Percentiles rank a stretch among this genome's conserved stretches.
These are phyloP conservation scores for Sisymbrium irio DNA, from an alignment of 345 rosid genomes.

Conservation along the genomic window DNA sequence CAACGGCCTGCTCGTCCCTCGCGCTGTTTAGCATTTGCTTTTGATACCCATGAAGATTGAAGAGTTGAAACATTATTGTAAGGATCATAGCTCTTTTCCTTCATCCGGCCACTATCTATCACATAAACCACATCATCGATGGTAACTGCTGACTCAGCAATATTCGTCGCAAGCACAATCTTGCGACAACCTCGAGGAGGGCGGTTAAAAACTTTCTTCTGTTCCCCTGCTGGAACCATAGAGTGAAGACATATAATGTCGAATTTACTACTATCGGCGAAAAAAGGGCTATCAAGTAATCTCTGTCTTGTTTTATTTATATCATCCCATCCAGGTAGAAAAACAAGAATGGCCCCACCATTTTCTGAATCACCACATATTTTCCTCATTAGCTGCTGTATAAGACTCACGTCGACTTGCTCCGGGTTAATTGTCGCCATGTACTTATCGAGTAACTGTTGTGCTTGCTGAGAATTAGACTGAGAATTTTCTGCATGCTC, in stretches of 20 bases:
- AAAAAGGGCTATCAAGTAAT: conserved; percentile 53
- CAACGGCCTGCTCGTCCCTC: conserved; percentile 98
- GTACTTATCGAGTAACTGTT: conserved; percentile 64
- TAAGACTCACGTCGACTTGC: conserved; percentile 67
- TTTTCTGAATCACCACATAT: conserved; percentile 66
- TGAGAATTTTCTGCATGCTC: conserved; percentile 42
- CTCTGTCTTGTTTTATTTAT: conserved; percentile 66
- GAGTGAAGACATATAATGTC: conserved; percentile 80
- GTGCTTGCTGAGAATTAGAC: conserved; percentile 43
- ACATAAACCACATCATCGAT: conserved; percentile 97
- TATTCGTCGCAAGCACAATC: conserved; percentile 84
- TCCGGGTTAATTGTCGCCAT: conserved; percentile 59
- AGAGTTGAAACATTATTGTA: conserved; percentile 85
- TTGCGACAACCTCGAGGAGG: conserved; percentile 84
- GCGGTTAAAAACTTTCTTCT: conserved; percentile 73
- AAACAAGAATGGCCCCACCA: conserved; percentile 84
- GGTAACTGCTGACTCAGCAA: conserved; percentile 90
- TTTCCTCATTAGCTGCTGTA: conserved; percentile 66
- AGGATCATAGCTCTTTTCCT: conserved; percentile 95
- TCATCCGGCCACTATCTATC: conserved; percentile 94
- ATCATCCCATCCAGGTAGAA: conserved; percentile 98
- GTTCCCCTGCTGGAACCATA: conserved; percentile 84
- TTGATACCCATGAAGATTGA: conserved; percentile 88
- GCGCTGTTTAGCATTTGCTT: conserved; percentile 93
- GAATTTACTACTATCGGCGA: conserved; percentile 59